Base-by-base conservation (phyloP, 2,329 filamentous ascomycete species). In the Pseudopithomyces maydicus region DNA sequence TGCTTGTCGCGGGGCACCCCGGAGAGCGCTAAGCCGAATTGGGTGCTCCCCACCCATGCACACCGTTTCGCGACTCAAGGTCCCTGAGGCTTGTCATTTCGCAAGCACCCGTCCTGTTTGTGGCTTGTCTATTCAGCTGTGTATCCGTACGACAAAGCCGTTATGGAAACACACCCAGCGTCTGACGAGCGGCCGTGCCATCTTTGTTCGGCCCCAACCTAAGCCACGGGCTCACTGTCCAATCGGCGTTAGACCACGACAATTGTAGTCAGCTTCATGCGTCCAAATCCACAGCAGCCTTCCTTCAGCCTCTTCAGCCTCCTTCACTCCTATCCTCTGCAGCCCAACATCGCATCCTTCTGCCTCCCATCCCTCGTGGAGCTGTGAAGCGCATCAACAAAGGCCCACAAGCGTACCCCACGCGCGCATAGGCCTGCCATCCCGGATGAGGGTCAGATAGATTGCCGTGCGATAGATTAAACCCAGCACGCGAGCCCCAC, bases 361-460 rank as follows among this genome's bases (percentile, higher is more conserved):
- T n/a, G 19, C 19, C 35, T 12, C 14, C 14, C 19, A 6, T 10
- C 4, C 11, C 10, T 20, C 19, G 29, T 11, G 29, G 20, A 19
- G 22, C 4, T 6, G 19, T 32, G 35, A 20, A 19, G 20, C 8
- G 15, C 36, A 15, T 12, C 5, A 10, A 36, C 6, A 35, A 17
- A 29, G 14, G 12, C 15, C 8, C 35, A 41, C 47, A 14, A 19
- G 49, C 29, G n/a, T 52, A 20, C 23, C 29, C 12, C 11, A n/a
- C 6, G 19, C 14, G 20, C 46, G 15, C 33, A 23, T 52, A 19
- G 14, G 8, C 14, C 15, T 33, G 41, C 8, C 11, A 15, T 29
- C 20, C 38, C 42, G 51, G 23, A 52, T 52, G 47, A 22, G 46
- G 33, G 47, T 46, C 46, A 58, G 35, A 45, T 45, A 54, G 45